phyloP scores from a whole-genome alignment of 768 basidiomycete genomes.

The Exidia glandulosa region DNA sequence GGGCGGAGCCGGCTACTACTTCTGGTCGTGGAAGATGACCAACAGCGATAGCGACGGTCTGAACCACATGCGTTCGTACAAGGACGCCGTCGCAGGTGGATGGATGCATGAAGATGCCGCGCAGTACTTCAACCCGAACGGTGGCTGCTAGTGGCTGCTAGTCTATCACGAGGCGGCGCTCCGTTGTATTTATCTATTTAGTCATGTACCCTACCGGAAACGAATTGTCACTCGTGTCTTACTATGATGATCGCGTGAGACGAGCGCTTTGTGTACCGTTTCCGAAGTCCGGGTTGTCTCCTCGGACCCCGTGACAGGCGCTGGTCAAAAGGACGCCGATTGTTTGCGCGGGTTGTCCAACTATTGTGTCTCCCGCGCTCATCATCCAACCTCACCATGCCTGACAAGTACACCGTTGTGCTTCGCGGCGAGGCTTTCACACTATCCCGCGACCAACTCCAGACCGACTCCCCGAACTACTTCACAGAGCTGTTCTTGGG shows the following conservation, averaged over 20 bases:
- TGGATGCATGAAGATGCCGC: neutral
- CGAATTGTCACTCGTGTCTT: neutral
- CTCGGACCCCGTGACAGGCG: neutral
- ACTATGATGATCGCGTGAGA: neutral
- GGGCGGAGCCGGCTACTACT: neutral
- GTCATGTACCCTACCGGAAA: neutral
- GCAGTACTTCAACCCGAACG: neutral
- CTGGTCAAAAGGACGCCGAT: neutral
- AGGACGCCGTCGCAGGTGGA: neutral
- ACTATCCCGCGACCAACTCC: slow-evolving; percentile 7
- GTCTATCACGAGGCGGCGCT: neutral
- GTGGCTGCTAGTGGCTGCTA: neutral
- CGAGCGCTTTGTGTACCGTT: neutral
- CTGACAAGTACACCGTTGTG: slow-evolving; percentile 5
- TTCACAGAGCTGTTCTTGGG: slow-evolving; percentile 8
- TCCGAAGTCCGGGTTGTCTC: neutral
- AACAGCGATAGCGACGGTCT: neutral
- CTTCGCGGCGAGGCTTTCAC: slow-evolving; percentile 2
- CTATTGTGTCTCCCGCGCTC: neutral
- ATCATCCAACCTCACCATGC: neutral
- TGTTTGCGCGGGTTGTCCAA: neutral
- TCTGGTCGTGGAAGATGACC: neutral
- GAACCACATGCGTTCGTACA: neutral
- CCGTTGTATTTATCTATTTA: neutral
- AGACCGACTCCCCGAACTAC: slow-evolving; percentile 9